Evolutionary conservation across 2,329 filamentous ascomycete genomes (phyloP).

Genomic region (Escovopsis sp.): DNA sequence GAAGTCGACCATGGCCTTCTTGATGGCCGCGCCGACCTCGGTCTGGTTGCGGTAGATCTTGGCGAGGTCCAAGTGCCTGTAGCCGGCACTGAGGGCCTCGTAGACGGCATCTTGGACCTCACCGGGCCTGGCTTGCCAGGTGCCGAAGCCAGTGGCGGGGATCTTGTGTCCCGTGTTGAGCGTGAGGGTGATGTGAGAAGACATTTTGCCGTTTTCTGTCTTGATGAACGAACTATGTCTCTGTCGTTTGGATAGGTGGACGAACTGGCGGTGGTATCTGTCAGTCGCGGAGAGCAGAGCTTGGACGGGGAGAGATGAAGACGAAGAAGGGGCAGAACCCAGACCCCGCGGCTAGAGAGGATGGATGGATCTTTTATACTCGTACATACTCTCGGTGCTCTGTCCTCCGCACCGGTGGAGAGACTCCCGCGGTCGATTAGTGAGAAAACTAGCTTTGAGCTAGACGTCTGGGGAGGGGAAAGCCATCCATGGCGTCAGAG

Average conservation of each 20-base stretch:
- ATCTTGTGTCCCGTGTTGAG: constrained; percentile 52
- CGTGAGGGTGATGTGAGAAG: constrained; percentile 38
- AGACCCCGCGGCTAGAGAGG: not conserved
- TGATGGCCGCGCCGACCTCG: constrained; percentile 41
- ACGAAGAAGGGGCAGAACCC: not conserved
- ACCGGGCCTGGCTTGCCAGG: constrained; percentile 51
- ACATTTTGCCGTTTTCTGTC: constrained; percentile 27
- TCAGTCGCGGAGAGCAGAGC: not conserved
- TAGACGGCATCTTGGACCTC: constrained; percentile 50
- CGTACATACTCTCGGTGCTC: no score
- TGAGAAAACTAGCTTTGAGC: no score
- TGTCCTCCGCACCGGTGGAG: no score
- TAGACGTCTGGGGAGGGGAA: no score
- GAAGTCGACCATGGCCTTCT: constrained; percentile 28
- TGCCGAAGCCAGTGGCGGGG: constrained; percentile 42
- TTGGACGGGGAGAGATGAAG: not conserved
- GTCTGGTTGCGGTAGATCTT: constrained; percentile 49
- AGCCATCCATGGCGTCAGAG: no score
- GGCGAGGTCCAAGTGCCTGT: constrained; percentile 43
- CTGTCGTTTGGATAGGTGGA: constrained; percentile 1
- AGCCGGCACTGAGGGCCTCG: constrained; percentile 45
- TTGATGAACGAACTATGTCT: not conserved
- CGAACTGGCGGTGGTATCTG: not conserved
- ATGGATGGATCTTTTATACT: no score
- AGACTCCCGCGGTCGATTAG: no score